These are phyloP conservation scores for Lecanicillium sp. DNA, from an alignment of 2,329 filamentous ascomycete species.

Conservation along the genomic window DNA sequence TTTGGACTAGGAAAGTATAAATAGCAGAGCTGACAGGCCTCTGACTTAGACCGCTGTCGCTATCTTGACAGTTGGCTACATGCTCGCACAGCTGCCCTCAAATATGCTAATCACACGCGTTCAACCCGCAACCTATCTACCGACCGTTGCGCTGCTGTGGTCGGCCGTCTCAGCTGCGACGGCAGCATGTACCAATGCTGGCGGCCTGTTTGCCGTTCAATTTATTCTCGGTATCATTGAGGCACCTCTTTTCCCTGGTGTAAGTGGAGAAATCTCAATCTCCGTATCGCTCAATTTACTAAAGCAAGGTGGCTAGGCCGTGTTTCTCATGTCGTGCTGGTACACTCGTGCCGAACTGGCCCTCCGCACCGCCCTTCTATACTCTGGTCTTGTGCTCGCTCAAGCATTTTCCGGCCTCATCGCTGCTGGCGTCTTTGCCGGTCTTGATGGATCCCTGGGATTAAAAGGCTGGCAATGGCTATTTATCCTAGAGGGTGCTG, in stretches of 20 bases:
- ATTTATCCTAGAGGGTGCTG: conserved; percentile 45
- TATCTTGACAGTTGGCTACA: conserved; percentile 50
- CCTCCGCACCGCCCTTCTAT: conserved; percentile 48
- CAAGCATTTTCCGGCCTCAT: conserved; percentile 44
- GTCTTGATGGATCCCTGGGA: conserved; percentile 30
- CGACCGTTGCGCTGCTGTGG: conserved; percentile 35
- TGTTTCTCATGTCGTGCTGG: conserved; percentile 40
- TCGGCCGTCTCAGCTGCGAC: conserved; percentile 35
- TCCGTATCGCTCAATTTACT: conserved; percentile 28
- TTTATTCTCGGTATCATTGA: conserved; percentile 39
- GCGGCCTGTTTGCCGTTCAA: conserved; percentile 33
- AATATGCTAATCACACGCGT: conserved; percentile 49
- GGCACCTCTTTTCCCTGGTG: conserved; percentile 43
- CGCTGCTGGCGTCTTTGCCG: conserved; percentile 39
- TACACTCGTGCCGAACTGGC: conserved; percentile 41
- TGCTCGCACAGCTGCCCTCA: conserved; percentile 54
- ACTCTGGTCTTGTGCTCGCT: conserved; percentile 48
- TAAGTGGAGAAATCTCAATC: too few species aligned
- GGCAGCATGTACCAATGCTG: conserved; percentile 33
- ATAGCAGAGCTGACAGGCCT: too few species aligned
- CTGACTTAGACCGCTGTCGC: too few species aligned
- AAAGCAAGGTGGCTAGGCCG: too few species aligned
- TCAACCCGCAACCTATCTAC: conserved; percentile 45
- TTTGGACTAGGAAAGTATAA: too few species aligned
- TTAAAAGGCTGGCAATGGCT: conserved; percentile 58